Percentiles rank a stretch among this genome's conserved stretches.
Evolutionary conservation across 306 rosid species (phyloP).

Genomic region (Fragaria nilgerrensis): DNA sequence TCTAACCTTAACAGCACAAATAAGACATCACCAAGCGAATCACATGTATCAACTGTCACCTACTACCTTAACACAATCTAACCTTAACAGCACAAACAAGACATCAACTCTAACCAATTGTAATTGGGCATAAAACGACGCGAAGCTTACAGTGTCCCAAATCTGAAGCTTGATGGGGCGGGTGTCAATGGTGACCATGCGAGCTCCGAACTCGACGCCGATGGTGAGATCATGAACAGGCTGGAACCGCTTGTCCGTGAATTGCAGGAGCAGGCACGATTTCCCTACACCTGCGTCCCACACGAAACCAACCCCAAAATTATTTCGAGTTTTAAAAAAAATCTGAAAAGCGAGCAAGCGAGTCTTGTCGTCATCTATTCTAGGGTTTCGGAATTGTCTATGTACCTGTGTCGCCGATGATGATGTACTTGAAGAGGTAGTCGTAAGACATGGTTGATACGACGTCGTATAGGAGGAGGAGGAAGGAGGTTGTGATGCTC

Average conservation of each 20-base stretch:
- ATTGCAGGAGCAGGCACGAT: conserved; percentile 88
- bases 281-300: conserved; percentile 75
- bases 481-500: too few species aligned
- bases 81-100: too few species aligned
- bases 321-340: not conserved
- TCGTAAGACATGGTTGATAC: conserved; percentile 75
- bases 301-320: conserved; percentile 7
- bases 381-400: conserved; percentile 20
- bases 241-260: conserved; percentile 95
- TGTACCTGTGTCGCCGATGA: conserved; percentile 95
- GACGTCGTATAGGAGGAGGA: conserved; percentile 20
- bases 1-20: too few species aligned
- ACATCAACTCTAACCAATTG: not conserved
- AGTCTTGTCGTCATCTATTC: not conserved
- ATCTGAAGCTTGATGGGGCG: conserved; percentile 95
- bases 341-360: not conserved
- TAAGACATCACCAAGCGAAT: too few species aligned
- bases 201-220: conserved; percentile 97
- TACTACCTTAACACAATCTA: too few species aligned
- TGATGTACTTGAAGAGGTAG: conserved; percentile 95
- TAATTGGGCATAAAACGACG: not conserved
- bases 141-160: conserved; percentile 82
- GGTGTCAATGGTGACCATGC: conserved; percentile 81
- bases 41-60: too few species aligned
- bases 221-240: conserved; percentile 98